These are phyloP conservation scores for Berberis thunbergii DNA, from an alignment of 164 flowering plant species.

Conservation along the genomic window DNA sequence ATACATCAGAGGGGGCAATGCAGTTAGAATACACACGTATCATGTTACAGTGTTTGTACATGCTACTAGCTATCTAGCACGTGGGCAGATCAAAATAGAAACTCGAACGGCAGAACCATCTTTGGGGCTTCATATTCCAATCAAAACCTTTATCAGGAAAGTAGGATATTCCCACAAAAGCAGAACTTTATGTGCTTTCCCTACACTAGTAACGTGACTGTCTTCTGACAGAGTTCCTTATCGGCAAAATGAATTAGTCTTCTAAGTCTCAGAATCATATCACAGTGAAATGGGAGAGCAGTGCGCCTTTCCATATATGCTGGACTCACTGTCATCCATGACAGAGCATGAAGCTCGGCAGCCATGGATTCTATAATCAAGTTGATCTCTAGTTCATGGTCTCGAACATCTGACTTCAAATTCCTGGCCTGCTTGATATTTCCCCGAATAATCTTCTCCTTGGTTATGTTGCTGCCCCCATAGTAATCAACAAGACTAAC, in stretches of 20 bases:
- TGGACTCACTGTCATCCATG: constrained; percentile 97
- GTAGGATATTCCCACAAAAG: no score
- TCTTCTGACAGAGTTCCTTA: constrained; percentile 42
- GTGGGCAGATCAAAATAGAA: no score
- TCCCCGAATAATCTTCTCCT: constrained; percentile 47
- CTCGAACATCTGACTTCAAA: constrained; percentile 38
- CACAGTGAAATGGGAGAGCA: constrained; percentile 88
- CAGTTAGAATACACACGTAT: no score
- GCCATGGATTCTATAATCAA: constrained; percentile 62
- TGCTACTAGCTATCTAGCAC: no score
- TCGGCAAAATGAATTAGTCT: constrained; percentile 92
- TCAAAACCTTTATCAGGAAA: no score
- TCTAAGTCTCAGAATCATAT: constrained; percentile 81
- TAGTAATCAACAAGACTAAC: constrained; percentile 81
- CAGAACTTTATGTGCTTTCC: background rate
- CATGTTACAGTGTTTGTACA: no score
- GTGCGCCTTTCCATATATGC: constrained; percentile 79
- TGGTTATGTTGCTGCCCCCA: constrained; percentile 46
- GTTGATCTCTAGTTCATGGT: constrained; percentile 54
- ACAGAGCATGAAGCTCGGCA: constrained; percentile 92
- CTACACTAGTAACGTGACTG: constrained; percentile 26
- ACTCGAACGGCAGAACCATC: no score
- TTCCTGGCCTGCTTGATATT: constrained; percentile 37
- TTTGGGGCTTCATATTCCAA: no score
- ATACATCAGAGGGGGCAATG: no score